These are phyloP conservation scores for Lactifluus pinguis DNA, from an alignment of 768 basidiomycete species.

Conservation along the genomic window DNA sequence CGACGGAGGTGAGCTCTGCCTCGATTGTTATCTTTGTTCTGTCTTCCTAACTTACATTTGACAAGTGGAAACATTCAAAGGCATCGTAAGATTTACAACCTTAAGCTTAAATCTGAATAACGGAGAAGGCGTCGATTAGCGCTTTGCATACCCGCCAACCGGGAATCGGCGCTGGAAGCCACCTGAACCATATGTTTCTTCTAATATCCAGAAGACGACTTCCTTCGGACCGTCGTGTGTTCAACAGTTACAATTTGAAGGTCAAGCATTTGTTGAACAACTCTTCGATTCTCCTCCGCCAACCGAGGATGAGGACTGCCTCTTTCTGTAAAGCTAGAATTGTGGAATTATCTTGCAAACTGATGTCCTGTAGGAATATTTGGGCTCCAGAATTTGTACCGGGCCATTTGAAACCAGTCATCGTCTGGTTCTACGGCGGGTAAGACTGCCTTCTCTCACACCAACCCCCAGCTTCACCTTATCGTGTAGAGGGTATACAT, in stretches of 20 bases:
- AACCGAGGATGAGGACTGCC: conserved; percentile 9
- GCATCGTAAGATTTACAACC: neutral
- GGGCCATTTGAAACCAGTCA: conserved; percentile 1
- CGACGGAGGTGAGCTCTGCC: conserved; percentile 1
- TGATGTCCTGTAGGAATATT: neutral
- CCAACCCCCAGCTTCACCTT: neutral
- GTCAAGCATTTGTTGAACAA: neutral
- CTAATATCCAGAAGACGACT: neutral
- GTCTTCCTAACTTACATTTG: neutral
- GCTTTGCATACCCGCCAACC: conserved; percentile 7
- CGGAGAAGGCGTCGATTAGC: neutral
- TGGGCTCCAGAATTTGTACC: conserved; percentile 5
- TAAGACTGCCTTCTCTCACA: neutral
- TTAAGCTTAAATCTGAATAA: neutral
- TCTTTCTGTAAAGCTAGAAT: neutral
- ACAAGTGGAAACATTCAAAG: conserved; percentile 10
- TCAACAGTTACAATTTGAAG: neutral
- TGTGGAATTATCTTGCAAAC: neutral
- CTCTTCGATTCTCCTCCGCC: neutral
- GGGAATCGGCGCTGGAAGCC: conserved; percentile 9
- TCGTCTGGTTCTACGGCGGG: conserved; percentile 15
- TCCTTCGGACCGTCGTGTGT: conserved; percentile 11
- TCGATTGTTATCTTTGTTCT: neutral
- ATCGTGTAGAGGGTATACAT: neutral
- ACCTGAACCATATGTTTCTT: neutral